Evolutionary conservation across 164 flowering plant species (phyloP).

Genomic region (Tetracentron sinense): DNA sequence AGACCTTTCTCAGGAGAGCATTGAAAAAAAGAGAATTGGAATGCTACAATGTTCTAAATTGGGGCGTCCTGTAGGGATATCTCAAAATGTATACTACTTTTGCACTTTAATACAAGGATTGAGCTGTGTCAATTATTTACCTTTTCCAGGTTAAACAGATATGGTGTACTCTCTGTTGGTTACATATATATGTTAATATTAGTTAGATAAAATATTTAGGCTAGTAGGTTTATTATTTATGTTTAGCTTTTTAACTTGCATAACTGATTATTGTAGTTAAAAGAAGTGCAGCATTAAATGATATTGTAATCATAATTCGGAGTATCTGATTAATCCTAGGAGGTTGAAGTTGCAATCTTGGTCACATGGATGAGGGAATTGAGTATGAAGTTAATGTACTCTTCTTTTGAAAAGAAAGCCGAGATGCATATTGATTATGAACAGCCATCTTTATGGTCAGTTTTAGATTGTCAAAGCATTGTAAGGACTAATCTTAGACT

Average conservation of each 20-base stretch:
- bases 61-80: neutral
- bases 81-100: neutral
- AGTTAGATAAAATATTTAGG: too few species aligned
- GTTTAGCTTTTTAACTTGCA: too few species aligned
- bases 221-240: too few species aligned
- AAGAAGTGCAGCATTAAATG: neutral
- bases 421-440: too few species aligned
- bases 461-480: too few species aligned
- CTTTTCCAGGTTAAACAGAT: neutral
- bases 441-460: neutral
- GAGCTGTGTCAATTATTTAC: too few species aligned
- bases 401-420: neutral
- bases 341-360: neutral
- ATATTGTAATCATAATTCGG: too few species aligned
- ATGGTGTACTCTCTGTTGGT: neutral
- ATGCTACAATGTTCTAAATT: neutral
- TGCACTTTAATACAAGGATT: neutral
- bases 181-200: neutral
- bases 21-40: constrained; percentile 4
- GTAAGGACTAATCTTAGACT: neutral
- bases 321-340: too few species aligned
- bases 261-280: neutral
- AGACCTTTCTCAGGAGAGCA: constrained; percentile 31
- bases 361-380: neutral
- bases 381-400: neutral